A percentile compares a stretch with the other conserved stretches of the same genome.
phyloP scores from a whole-genome alignment of 257 asterid genomes.

The Craterostigma plantagineum region DNA sequence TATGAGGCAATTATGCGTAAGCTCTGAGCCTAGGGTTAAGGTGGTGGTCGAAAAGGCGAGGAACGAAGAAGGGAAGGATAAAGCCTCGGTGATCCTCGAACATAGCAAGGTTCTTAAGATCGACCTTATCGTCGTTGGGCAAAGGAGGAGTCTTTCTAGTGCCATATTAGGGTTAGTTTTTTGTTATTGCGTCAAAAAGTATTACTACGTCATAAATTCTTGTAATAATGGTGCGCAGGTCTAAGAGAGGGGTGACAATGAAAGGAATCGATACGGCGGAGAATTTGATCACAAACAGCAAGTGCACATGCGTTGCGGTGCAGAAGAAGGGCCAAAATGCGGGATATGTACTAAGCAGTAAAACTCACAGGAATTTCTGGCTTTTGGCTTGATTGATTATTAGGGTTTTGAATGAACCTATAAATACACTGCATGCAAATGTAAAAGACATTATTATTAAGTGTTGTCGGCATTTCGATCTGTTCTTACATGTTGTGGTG shows the following conservation, averaged over 20 bases:
- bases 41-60: constrained; percentile 31
- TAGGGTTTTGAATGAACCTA: no score
- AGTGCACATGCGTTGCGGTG: constrained; percentile 68
- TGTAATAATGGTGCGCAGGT: background rate
- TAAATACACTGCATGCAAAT: no score
- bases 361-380: constrained; percentile 63
- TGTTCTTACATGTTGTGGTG: no score
- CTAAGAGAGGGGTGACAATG: background rate
- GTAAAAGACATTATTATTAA: no score
- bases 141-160: constrained; percentile 32
- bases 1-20: constrained; percentile 38
- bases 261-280: constrained; percentile 51
- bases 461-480: no score
- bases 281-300: constrained; percentile 49
- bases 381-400: constrained; percentile 67
- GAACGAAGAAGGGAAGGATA: constrained; percentile 47
- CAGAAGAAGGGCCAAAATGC: constrained; percentile 59
- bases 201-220: no score
- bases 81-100: constrained; percentile 36
- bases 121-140: constrained; percentile 50
- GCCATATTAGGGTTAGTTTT: constrained; percentile 51
- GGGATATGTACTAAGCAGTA: constrained; percentile 62
- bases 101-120: constrained; percentile 18
- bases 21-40: constrained; percentile 20
- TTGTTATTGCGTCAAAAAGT: background rate